These are phyloP conservation scores for Clitoria ternatea DNA, from an alignment of 306 rosid genomes.

Conservation along the genomic window DNA sequence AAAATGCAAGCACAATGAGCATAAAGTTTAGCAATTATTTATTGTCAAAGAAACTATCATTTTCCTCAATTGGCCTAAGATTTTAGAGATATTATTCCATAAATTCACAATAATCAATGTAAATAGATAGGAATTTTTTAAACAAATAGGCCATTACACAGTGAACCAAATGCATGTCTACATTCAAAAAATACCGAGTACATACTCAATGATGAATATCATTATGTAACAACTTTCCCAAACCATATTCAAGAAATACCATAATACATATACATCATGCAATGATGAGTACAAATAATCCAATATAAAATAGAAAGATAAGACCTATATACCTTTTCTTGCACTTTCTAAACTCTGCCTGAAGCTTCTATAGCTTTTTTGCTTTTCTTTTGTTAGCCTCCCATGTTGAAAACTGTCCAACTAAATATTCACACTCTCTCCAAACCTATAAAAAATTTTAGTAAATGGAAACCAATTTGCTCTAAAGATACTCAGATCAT, in stretches of 20 bases:
- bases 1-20: no score
- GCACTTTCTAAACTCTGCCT: conserved; percentile 40
- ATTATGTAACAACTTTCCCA: neutral
- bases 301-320: conserved; percentile 3
- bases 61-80: no score
- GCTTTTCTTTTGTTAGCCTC: conserved; percentile 55
- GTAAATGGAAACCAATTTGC: neutral
- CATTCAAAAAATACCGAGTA: no score
- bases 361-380: conserved; percentile 44
- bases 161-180: neutral
- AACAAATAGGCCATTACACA: neutral
- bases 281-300: conserved; percentile 1
- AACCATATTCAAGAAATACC: neutral
- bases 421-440: conserved; percentile 61
- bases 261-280: neutral
- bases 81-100: no score
- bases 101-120: no score
- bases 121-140: no score
- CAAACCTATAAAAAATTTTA: conserved; percentile 57
- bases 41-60: no score
- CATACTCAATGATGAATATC: neutral
- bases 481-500: neutral
- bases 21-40: no score
- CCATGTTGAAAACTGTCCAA: conserved; percentile 49
- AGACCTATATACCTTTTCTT: conserved; percentile 55